Evolutionary conservation across 345 rosid genomes (phyloP), one percentile per base, ranked within the genome.

Genomic region (Trapa bicornis): DNA sequence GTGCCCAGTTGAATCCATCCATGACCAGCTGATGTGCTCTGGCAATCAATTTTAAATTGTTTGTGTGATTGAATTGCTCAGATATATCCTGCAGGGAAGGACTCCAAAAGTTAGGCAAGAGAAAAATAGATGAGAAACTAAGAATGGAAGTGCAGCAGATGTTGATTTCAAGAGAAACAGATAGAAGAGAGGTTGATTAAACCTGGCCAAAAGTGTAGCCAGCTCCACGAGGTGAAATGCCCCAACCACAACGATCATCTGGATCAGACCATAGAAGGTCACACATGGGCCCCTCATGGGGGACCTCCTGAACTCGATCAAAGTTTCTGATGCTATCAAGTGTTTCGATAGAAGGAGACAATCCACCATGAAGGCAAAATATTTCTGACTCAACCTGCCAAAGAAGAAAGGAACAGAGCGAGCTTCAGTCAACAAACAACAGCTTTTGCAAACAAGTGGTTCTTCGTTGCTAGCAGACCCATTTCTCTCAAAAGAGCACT

Each of bases 191-290:
- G 43, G 47, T 45, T 29, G 7, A 2, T 38, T 58, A 74, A 79
- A 94, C 97, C 81, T 91, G 97, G 74, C 97, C 99, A 80, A 93
- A 93, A 60, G 98, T 93, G 77, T 91, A 93, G 64, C 98, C 98
- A 41, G 98, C 98, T 71, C 99, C 99, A 69, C 95, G 88, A 22
- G 97, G 99, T 70, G 99, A 94, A 76, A 94, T 94, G 17, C 97
- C 99, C 99, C 99, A 94, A 61, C 99, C 97, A 74, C 97, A 91
- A 47, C 99, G 80, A 72, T 94, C 97, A 74, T 94, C 99, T n/a
- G 97, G 99, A 74, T 94, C 97, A 79, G 97, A 91, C 97, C 99
- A 94, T 74, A 94, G 80, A 47, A 94, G 87, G 79, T 94, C 99
- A 80, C 99, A 94, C 99, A 94, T 94, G 47, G 99, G 96, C 47